These are phyloP conservation scores for Cyberlindnera mycetangii DNA, from an alignment of 805 yeast species.

Conservation along the genomic window DNA sequence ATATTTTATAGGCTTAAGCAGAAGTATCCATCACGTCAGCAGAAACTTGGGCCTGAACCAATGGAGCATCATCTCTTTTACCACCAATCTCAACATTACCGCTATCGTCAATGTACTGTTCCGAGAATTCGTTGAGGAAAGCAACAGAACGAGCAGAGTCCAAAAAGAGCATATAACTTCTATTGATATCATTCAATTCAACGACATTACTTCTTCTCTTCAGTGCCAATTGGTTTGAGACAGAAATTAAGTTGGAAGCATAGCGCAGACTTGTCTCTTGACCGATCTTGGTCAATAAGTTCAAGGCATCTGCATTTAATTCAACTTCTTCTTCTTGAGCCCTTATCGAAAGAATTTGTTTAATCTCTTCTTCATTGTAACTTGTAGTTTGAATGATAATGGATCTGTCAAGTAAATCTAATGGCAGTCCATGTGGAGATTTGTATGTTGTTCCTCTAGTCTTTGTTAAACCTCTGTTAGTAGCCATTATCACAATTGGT, in stretches of 20 bases:
- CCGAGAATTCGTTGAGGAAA: conserved; percentile 66
- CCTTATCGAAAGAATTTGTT: conserved; percentile 81
- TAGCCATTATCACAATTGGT: conserved; percentile 97
- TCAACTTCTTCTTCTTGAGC: conserved; percentile 94
- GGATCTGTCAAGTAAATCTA: conserved; percentile 90
- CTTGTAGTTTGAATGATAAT: conserved; percentile 84
- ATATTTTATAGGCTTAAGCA: conserved; percentile 14
- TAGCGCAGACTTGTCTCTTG: conserved; percentile 88
- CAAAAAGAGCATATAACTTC: conserved; percentile 81
- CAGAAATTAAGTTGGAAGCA: conserved; percentile 87
- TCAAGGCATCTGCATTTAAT: conserved; percentile 76
- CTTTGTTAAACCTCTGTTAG: conserved; percentile 91
- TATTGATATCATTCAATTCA: conserved; percentile 79
- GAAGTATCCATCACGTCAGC: conserved; percentile 39
- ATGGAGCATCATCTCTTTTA: conserved; percentile 30
- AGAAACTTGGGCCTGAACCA: conserved; percentile 22
- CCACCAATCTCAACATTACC: conserved; percentile 65
- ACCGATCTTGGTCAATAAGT: conserved; percentile 85
- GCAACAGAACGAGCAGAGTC: conserved; percentile 89
- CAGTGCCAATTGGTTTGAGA: conserved; percentile 80
- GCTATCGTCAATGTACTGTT: conserved; percentile 71
- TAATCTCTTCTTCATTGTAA: conserved; percentile 79
- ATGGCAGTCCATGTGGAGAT: conserved; percentile 97
- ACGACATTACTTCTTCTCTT: conserved; percentile 73
- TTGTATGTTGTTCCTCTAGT: conserved; percentile 92